Base-by-base conservation (phyloP, 768 basidiomycete genomes). In the Collybia sordida region DNA sequence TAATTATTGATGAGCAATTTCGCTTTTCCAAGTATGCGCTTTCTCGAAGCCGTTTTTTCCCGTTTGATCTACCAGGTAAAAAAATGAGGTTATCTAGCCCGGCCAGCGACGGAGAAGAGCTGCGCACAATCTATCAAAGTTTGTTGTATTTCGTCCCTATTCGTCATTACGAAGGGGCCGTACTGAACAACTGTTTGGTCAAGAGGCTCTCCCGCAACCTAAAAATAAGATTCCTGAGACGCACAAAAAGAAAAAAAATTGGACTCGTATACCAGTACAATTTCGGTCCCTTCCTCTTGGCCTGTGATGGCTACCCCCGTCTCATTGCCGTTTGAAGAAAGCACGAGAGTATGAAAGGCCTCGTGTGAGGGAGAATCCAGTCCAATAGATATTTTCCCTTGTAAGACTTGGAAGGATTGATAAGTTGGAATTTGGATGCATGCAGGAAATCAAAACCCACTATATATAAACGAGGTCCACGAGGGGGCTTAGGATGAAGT, bases 31-130 rank as follows among this genome's bases (percentile, higher is more conserved):
- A 14, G 74, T 84, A 54, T 83, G 85, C 6, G 86, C 94, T 55
- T 83, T 85, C 69, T 98, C 96, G 65, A 98, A 98, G 3, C 96
- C 96, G 61, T 98, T 97, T 57, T 60, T 69, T 28, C 84, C 88
- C 36, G 71, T 66, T 69, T 83, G 88, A 64, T 91, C 87, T 91
- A 54, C 15, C 45, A 43, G 47, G 21, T 51, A 27, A 18, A 53
- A n/a, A 25, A 54, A 45, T 52, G 28, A 59, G 40, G 21, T 11
- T n/a, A n/a, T 22, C 39, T 14, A 17, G 12, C 23, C 31, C 31
- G 40, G 42, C 31, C 42, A 24, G 45, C 37, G 12, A 39, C 15
- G 18, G 14, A 19, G 11, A 22, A 24, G 36, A 22, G 22, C 6
- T 40, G 64, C 75, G 72, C 65, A 88, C 87, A 95, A 59, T 98